Base-by-base conservation (phyloP, 371 early-diverging fungal species). In the Mortierella sp. region DNA sequence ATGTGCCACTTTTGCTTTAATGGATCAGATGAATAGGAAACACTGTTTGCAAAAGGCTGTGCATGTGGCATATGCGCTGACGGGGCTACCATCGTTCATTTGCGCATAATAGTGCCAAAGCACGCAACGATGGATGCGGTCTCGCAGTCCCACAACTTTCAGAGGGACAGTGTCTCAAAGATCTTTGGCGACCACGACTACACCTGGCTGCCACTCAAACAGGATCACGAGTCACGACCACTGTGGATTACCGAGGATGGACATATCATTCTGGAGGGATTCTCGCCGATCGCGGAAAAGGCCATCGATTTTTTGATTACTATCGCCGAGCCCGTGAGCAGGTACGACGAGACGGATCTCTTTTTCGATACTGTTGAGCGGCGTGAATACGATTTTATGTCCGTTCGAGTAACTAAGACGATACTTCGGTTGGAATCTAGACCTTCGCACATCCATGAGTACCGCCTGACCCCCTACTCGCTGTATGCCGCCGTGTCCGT, bases 401-500 rank as follows among this genome's bases (percentile, higher is more conserved):
- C 61, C 22, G 22, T 34, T 19, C 61, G 37, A 2, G 22, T 34
- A 31, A 53, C 66, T 68, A 52, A 67, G 34, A 39, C 0, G 10
- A 40, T 68, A 16, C 52, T 10, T 22, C 47, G 43, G 24, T 34
- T 50, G 3, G 16, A 41, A 44, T n/a, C 16, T 86, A 95, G 99
- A 70, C 99, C 99, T 8, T 87, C 93, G 10, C 92, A 94, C 77
- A 95, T 99, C 64, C 99, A 99, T 84, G 99, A 99, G 88, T 99
- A 99, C 89, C 94, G 95, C 79, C 87, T 99, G 66, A 99, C 99
- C 0, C 93, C 98, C 7, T 99, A 98, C 86, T 98, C 99, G 14
- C 90, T 99, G 2, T 99, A 99, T 86, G 99, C 99, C 22, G 99
- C 99, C 11, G 99, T 99, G 6, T 98, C 98, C 53, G 99, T 99